Evolutionary conservation across 2,329 filamentous ascomycete genomes (phyloP), one percentile per base, ranked within the genome.

Genomic region (Sclerotinia minor): DNA sequence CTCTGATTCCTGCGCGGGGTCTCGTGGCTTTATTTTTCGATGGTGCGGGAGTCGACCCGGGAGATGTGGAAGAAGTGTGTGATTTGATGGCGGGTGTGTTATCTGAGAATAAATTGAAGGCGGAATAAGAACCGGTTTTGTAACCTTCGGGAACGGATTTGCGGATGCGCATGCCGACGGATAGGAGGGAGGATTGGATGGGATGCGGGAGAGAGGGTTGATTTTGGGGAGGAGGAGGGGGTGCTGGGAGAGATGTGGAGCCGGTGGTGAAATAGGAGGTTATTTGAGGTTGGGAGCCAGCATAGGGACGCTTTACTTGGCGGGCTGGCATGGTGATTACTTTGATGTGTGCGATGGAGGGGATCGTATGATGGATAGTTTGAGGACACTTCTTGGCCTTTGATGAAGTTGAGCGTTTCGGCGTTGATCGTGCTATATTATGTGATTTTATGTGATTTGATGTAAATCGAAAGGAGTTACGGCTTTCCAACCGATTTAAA

Each of bases 91-190:
- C 49, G 24, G 66, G 41, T 9, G 59, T 57, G n/a, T 11, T 47
- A 24, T 83, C 81, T 64, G 79, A 77, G 79, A 84, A 87, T 29
- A 87, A 79, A 58, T 83, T 80, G 75, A 86, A 87, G 72, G 80
- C 81, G 69, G 77, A 79, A 76, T 82, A 80, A 64, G 76, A 74
- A 5, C 85, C 85, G 1, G 92, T 96, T 81, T 96, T 96, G 84
- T 97, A 97, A 69, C 94, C 94, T 77, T 97, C 94, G 0, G 92
- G 90, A 9, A 98, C 91, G 15, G 91, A 91, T 81, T 98, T 98
- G 77, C 94, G 90, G 63, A 98, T 85, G 32, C 94, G 89, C 93
- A 97, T 97, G 75, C 94, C 94, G 71, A 98, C 94, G 74, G 85
- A 92, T 53, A 97, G 83, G n/a, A 98, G 88, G 70, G 91, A 91